A percentile compares a stretch with the other conserved stretches of the same genome.
phyloP scores from a whole-genome alignment of 192 early-diverging fungal genomes.

The Gonapodya sp. region DNA sequence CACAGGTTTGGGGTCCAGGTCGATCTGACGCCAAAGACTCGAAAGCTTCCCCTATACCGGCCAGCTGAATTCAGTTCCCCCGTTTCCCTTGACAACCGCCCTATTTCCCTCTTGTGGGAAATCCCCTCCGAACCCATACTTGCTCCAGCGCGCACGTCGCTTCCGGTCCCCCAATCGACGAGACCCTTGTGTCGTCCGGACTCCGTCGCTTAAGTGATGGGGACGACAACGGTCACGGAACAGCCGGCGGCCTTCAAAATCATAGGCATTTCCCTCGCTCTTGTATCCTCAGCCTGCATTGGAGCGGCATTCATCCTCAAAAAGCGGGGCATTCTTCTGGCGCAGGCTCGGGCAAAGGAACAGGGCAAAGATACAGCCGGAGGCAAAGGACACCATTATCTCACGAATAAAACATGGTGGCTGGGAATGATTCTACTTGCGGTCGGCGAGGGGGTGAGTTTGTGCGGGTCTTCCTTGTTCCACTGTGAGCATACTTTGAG shows the following conservation, averaged over 20 bases:
- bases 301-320: conserved; percentile 4
- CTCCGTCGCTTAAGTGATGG: not conserved
- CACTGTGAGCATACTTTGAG: not conserved
- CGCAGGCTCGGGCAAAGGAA: not conserved
- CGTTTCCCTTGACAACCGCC: no score
- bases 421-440: not conserved
- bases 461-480: not conserved
- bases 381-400: not conserved
- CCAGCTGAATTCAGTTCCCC: no score
- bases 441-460: not conserved
- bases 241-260: not conserved
- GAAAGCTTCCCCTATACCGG: no score
- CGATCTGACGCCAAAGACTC: no score
- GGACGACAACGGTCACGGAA: not conserved
- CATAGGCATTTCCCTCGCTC: not conserved
- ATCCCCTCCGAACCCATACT: no score
- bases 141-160: no score
- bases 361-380: not conserved
- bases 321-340: not conserved
- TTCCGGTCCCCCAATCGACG: no score
- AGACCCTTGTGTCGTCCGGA: no score
- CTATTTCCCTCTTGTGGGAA: no score
- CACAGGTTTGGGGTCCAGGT: no score
- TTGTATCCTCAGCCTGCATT: not conserved
- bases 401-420: not conserved